Evolutionary conservation across 352 stramenopile species (phyloP), one percentile per base, ranked within the genome.

Genomic region (Blastocystis sp.): DNA sequence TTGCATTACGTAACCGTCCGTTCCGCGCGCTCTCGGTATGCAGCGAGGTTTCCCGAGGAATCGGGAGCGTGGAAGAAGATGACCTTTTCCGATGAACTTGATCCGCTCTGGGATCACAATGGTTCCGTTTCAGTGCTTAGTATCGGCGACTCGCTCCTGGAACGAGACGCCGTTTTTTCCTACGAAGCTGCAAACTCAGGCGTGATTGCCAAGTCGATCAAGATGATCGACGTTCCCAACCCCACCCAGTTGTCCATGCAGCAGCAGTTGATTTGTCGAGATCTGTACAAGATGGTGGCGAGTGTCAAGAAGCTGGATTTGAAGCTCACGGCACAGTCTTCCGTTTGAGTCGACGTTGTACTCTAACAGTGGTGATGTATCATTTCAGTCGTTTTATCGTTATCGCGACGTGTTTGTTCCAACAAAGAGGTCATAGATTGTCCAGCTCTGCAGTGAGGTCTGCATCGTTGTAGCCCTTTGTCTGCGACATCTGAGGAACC

Each of bases 11-110:
- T 96, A 48, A 93, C 93, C 84, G 90, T 96, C 38, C 87, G 95
- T 27, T 94, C 91, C n/a, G 92, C 92, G n/a, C 91, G 92, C 14
- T 93, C 91, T 44, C 93, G 91, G 24, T 96, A 94, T 88, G 92
- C 94, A 85, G 91, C 92, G n/a, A 36, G 92, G 87, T 94, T 93
- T 88, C 92, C 92, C 24, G 89, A 92, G 75, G 92, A 91, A 77
- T 90, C 90, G 16, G 89, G 90, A 11, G 90, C 91, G 72, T 96
- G 92, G 92, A 96, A 96, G 84, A 91, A 94, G 51, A 90, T 93
- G 73, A 92, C 92, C 8, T 95, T 95, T 65, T 91, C 92, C 78
- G 90, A 94, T 59, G 92, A 94, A 69, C 88, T 94, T 7, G 24
- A 48, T 40, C 16, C 32, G 27, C 53, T 84, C 21, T 38, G 53